These are phyloP conservation scores for Allium sativum DNA, from an alignment of 106 monocot genomes.

Conservation along the genomic window DNA sequence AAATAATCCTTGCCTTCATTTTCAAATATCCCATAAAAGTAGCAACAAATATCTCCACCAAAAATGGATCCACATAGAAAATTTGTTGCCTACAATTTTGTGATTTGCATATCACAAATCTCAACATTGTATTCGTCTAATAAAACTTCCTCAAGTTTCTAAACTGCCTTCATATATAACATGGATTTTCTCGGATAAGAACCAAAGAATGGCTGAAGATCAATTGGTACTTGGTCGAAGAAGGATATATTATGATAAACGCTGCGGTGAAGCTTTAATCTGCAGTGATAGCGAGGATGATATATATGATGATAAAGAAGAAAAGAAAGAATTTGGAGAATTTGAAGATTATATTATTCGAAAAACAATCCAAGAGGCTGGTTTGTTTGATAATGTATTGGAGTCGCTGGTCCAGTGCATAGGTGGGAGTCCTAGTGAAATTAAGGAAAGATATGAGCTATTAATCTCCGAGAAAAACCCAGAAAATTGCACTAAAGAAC, in stretches of 20 bases:
- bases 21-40: constrained; percentile 37
- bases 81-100: constrained; percentile 53
- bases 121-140: constrained; percentile 46
- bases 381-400: constrained; percentile 49
- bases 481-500: constrained; percentile 24
- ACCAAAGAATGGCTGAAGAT: constrained; percentile 96
- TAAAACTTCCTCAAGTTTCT: constrained; percentile 65
- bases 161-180: constrained; percentile 92
- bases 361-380: constrained; percentile 60
- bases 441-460: constrained; percentile 70
- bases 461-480: constrained; percentile 23
- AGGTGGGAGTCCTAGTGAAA: constrained; percentile 56
- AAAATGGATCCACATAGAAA: constrained; percentile 49
- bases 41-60: constrained; percentile 53
- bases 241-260: constrained; percentile 95
- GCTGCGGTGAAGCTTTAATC: constrained; percentile 92
- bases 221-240: constrained; percentile 95
- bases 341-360: constrained; percentile 84
- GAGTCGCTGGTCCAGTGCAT: constrained; percentile 44
- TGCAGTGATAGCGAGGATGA: constrained; percentile 99
- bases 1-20: constrained; percentile 40
- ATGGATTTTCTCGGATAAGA: constrained; percentile 99
- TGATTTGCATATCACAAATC: constrained; percentile 55
- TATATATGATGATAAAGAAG: constrained; percentile 88
- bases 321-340: constrained; percentile 81